Evolutionary conservation across 2,329 filamentous ascomycete species (phyloP).

Genomic region (Metarhizium humberi): DNA sequence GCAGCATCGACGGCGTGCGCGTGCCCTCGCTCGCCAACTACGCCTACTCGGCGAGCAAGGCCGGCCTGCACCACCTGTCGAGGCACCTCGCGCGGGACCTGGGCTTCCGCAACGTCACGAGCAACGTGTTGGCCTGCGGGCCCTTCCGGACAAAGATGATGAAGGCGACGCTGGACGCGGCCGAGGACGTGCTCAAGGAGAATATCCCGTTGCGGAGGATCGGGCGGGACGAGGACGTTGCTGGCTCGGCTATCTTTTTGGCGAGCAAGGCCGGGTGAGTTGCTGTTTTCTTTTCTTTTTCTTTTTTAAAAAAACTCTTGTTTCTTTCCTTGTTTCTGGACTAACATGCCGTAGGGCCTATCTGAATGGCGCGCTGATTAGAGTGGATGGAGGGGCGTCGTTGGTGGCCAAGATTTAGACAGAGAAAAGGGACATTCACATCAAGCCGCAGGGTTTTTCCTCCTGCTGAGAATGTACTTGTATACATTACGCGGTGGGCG

Average conservation of each 20-base stretch:
- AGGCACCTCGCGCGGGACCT: constrained; percentile 51
- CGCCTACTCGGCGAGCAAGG: constrained; percentile 53
- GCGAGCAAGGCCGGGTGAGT: constrained; percentile 53
- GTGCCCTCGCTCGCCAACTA: constrained; percentile 51
- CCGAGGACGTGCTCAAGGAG: constrained; percentile 42
- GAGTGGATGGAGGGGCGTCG: constrained; percentile 49
- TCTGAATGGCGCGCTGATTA: constrained; percentile 56
- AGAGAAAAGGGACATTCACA: neutral
- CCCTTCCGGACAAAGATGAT: constrained; percentile 65
- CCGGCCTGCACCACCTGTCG: constrained; percentile 54
- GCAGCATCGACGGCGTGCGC: constrained; percentile 51
- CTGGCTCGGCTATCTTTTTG: constrained; percentile 62
- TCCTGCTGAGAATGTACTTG: neutral
- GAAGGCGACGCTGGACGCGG: constrained; percentile 47
- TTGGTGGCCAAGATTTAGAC: constrained; percentile 34
- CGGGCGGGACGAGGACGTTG: constrained; percentile 58
- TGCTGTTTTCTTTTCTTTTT: neutral
- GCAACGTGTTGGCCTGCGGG: constrained; percentile 62
- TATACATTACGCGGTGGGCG: too few species aligned
- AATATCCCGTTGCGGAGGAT: constrained; percentile 59
- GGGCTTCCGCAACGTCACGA: constrained; percentile 50
- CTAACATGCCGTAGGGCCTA: constrained; percentile 29
- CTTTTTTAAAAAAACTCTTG: too few species aligned
- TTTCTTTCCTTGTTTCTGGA: too few species aligned
- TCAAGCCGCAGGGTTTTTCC: neutral